These are phyloP conservation scores for Populus tremula DNA, from an alignment of 345 rosid genomes.

Conservation along the genomic window DNA sequence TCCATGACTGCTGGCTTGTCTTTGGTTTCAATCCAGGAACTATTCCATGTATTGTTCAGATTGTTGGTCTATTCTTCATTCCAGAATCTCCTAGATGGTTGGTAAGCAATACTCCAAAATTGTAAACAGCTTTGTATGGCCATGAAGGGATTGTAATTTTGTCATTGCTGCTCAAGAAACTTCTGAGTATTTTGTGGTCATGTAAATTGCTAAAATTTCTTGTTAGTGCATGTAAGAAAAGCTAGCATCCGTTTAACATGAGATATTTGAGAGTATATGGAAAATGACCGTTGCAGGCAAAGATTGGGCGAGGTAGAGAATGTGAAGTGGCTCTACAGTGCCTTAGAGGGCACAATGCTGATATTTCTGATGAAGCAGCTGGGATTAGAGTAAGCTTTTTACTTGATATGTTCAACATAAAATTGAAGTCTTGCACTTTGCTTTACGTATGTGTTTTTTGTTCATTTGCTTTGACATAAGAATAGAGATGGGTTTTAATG, in stretches of 20 bases:
- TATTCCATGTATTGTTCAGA: conserved; percentile 40
- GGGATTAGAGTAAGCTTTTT: conserved; percentile 50
- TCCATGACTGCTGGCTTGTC: neutral
- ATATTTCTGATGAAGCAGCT: conserved; percentile 50
- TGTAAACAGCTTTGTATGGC: neutral
- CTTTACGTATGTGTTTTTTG: no score
- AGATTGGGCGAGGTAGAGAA: conserved; percentile 42
- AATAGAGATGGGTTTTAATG: neutral
- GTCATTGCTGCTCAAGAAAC: no score
- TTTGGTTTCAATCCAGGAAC: conserved; percentile 30
- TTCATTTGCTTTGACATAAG: neutral
- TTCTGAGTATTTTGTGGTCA: no score
- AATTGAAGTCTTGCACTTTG: neutral
- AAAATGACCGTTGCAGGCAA: conserved; percentile 36
- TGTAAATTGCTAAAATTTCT: neutral
- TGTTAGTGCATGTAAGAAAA: neutral
- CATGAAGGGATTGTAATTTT: neutral
- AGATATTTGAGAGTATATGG: neutral
- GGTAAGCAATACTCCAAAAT: conserved; percentile 32
- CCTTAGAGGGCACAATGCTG: conserved; percentile 46
- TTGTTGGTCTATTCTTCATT: conserved; percentile 39
- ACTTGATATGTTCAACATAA: neutral
- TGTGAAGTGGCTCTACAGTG: conserved; percentile 46
- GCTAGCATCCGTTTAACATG: neutral
- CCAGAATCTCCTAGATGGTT: conserved; percentile 70